Conservation (phyloP, 106 monocot genomes). For the Vanilla planifolia region DNA sequence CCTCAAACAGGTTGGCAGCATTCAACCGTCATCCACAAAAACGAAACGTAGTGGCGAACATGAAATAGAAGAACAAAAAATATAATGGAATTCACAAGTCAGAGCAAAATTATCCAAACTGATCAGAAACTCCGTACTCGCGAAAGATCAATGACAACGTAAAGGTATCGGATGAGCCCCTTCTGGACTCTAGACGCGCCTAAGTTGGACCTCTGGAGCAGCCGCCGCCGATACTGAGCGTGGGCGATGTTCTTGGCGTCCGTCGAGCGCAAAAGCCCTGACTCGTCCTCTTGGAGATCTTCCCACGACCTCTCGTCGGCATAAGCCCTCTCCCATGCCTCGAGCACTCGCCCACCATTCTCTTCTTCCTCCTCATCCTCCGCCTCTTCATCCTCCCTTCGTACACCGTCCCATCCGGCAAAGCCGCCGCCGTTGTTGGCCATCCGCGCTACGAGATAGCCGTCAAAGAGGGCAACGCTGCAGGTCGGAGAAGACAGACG, state of each 20-base stretch:
- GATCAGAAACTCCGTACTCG: conserved; percentile 30
- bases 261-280: conserved; percentile 70
- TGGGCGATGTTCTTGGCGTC: conserved; percentile 69
- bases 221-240: conserved; percentile 83
- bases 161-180: conserved; percentile 91
- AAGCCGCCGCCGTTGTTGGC: neutral
- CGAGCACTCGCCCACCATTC: conserved; percentile 17
- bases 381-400: conserved; percentile 61
- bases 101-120: neutral
- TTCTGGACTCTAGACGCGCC: conserved; percentile 70
- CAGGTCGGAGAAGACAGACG: no score
- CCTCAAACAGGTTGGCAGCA: no score
- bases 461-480: neutral
- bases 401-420: conserved; percentile 4
- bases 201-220: conserved; percentile 49
- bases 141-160: conserved; percentile 80
- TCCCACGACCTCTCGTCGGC: conserved; percentile 99
- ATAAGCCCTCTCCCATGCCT: conserved; percentile 94
- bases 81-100: neutral
- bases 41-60: neutral
- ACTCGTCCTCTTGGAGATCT: conserved; percentile 88
- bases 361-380: conserved; percentile 73
- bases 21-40: no score
- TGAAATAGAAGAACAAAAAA: no score
- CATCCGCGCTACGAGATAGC: neutral